These are phyloP conservation scores for Aspergillus sp. DNA, from an alignment of 2,329 filamentous ascomycete species.

Conservation along the genomic window DNA sequence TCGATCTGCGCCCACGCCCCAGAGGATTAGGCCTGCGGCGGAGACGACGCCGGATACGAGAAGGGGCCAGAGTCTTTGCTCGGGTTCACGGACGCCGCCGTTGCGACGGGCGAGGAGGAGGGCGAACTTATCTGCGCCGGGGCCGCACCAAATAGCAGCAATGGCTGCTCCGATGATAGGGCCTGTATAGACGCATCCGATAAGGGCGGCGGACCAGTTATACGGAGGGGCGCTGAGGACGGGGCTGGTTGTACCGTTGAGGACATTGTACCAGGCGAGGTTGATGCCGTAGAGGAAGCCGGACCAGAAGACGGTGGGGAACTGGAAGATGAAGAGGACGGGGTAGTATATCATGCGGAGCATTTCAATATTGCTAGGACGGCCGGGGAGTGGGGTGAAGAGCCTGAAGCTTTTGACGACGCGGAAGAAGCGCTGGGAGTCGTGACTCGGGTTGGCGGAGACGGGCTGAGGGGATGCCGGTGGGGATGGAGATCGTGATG, in stretches of 20 bases:
- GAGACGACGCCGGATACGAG: not conserved
- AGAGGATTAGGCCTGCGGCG: not conserved
- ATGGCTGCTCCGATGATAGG: not conserved
- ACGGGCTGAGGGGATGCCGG: no score
- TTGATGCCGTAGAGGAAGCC: not conserved
- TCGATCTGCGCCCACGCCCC: not conserved
- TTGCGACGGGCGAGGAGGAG: not conserved
- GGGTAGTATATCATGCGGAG: not conserved
- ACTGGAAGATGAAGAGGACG: not conserved
- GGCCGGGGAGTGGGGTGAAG: not conserved
- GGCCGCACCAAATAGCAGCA: not conserved
- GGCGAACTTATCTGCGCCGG: not conserved
- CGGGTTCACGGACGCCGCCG: not conserved
- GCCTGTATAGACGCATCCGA: not conserved
- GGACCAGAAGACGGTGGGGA: not conserved
- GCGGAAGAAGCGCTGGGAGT: not conserved
- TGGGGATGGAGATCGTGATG: no score
- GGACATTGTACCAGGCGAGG: not conserved
- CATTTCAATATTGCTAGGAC: not conserved
- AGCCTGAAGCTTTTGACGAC: not conserved
- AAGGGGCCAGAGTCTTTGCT: not conserved
- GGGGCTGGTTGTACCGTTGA: not conserved
- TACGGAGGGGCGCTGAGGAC: not conserved
- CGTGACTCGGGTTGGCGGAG: no score
- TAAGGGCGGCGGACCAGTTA: not conserved